Evolutionary conservation across 768 basidiomycete species (phyloP).

Genomic region (Phanerochaete sordida): DNA sequence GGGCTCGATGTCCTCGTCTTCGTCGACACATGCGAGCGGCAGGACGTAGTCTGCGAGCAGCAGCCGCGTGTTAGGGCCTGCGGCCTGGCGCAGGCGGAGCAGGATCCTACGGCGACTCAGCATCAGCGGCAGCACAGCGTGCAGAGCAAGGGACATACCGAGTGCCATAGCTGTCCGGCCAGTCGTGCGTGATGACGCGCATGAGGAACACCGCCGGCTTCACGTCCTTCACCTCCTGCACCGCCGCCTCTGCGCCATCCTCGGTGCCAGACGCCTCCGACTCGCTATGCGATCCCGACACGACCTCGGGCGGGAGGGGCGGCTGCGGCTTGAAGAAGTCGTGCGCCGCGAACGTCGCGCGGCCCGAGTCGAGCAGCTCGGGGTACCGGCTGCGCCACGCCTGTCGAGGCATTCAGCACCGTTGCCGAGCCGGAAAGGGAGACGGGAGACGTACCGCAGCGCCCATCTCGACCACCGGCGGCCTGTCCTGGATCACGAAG

Average conservation of each 20-base stretch:
- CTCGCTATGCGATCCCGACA: background rate
- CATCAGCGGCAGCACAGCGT: background rate
- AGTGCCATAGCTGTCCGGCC: conserved; percentile 54
- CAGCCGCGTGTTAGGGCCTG: conserved; percentile 47
- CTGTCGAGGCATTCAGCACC: conserved; percentile 24
- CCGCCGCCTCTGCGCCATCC: conserved; percentile 16
- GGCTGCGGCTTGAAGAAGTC: conserved; percentile 73
- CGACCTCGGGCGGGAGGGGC: conserved; percentile 22
- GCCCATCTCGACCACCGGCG: conserved; percentile 51
- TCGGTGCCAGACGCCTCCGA: background rate
- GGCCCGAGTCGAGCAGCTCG: conserved; percentile 50
- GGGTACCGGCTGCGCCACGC: conserved; percentile 61
- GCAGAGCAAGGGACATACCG: conserved; percentile 13
- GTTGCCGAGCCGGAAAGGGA: background rate
- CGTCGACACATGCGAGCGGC: conserved; percentile 66
- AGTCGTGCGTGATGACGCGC: conserved; percentile 73
- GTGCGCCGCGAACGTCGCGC: conserved; percentile 62
- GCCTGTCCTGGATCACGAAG: conserved; percentile 62
- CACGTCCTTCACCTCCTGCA: conserved; percentile 9
- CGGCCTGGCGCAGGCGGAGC: conserved; percentile 39
- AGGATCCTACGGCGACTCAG: conserved; percentile 33
- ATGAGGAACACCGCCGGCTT: conserved; percentile 60
- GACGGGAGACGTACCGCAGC: conserved; percentile 16
- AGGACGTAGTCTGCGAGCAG: conserved; percentile 71
- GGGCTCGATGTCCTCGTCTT: conserved; percentile 17